Base-by-base conservation (phyloP, 805 yeast genomes). In the Monosporozyma aerobia region DNA sequence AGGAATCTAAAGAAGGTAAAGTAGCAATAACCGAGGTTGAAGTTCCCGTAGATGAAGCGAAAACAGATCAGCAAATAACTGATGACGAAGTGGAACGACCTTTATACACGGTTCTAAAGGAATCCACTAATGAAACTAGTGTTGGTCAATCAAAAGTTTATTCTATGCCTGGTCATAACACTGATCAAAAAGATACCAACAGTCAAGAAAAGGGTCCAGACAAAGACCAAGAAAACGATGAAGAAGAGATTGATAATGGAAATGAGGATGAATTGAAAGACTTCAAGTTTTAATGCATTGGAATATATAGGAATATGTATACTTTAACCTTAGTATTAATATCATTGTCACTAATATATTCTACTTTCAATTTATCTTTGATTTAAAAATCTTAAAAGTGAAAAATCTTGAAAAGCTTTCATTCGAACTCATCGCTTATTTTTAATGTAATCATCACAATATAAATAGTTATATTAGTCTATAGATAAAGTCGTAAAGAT, bases 41-140 rank as follows among this genome's bases (percentile, higher is more conserved):
- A 3, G 43, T 32, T 32, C 40, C 30, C 37, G 30, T 22, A 11
- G 29, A 27, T 3, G 50, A 45, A 7, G 14, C 27, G 7, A 25
- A 22, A 39, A 25, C 43, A 7, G 13, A 19, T 22, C 43, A 46
- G 11, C 50, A 51, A 14, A 39, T 13, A 14, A 30, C 43, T 33
- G 41, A 48, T 14, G 35, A 54, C 22, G 55, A 56, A 9, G 27
- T 51, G 3, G 39, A 53, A 10, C 58, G 54, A 43, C 53, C 54
- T 16, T 44, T 64, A 39, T 64, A 61, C 49, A 63, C 54, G 8
- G 59, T 63, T 2, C 41, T 64, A 13, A 53, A 57, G 32, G 63
- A 61, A 44, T 50, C 52, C 9, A 48, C 44, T 19, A 44, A 47
- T 16, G 41, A 33, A 16, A 10, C 40, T 11, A n/a, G 40, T 8